These are phyloP conservation scores for Xanthoceras sorbifolium DNA, from an alignment of 345 rosid genomes.

Conservation along the genomic window DNA sequence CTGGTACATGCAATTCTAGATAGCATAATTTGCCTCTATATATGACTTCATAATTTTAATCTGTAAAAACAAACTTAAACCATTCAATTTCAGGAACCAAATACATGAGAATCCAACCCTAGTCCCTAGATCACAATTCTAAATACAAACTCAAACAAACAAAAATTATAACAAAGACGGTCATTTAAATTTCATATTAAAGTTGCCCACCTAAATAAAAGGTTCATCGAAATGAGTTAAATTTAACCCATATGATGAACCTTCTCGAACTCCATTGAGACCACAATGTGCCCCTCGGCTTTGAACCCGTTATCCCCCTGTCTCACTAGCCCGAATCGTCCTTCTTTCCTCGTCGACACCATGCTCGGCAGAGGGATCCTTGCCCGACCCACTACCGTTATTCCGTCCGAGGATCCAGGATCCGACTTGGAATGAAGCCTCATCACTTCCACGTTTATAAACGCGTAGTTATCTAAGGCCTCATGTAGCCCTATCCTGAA, in stretches of 20 bases:
- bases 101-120: too few species aligned
- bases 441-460: conserved; percentile 20
- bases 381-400: conserved; percentile 14
- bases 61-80: too few species aligned
- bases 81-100: too few species aligned
- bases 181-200: not conserved
- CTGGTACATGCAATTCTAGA: not conserved
- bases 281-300: conserved; percentile 1
- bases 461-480: not conserved
- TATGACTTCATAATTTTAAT: too few species aligned
- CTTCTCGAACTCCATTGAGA: conserved; percentile 7
- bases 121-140: too few species aligned
- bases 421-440: not conserved
- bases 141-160: not conserved
- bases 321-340: conserved; percentile 8
- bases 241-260: too few species aligned
- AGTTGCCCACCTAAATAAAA: not conserved
- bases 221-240: too few species aligned
- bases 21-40: not conserved
- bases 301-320: not conserved
- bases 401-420: conserved; percentile 20
- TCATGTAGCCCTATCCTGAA: not conserved
- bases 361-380: not conserved
- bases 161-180: not conserved
- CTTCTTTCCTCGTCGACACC: not conserved